Percentiles rank a stretch among this genome's conserved stretches.
These are phyloP conservation scores for Moesziomyces antarcticus DNA, from an alignment of 1,284 basidiomycete genomes.

Conservation along the genomic window DNA sequence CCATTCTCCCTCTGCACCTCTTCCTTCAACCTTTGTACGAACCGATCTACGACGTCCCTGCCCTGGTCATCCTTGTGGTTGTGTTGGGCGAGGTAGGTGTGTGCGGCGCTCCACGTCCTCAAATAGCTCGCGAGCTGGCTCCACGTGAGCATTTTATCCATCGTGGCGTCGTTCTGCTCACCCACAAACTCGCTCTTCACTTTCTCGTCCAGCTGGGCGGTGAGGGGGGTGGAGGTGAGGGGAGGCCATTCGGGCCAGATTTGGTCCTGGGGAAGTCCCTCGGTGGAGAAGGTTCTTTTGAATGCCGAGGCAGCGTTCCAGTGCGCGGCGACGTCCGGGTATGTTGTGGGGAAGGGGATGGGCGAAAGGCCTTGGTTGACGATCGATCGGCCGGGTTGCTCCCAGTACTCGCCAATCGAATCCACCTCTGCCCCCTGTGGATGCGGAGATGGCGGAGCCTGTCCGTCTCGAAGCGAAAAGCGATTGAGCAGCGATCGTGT, in stretches of 20 bases:
- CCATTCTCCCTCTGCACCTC: conserved; percentile 20
- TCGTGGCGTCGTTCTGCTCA: conserved; percentile 21
- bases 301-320: conserved; percentile 33
- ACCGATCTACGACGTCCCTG: conserved; percentile 43
- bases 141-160: conserved; percentile 76
- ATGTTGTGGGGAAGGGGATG: conserved; percentile 74
- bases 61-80: conserved; percentile 70
- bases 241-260: conserved; percentile 35
- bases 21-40: conserved; percentile 14
- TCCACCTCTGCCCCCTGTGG: conserved; percentile 36
- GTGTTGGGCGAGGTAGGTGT: conserved; percentile 76
- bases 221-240: conserved; percentile 6
- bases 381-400: conserved; percentile 81
- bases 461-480: conserved; percentile 71
- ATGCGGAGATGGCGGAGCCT: conserved; percentile 1
- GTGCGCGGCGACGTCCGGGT: conserved; percentile 68
- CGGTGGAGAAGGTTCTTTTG: conserved; percentile 33
- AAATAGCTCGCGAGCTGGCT: conserved; percentile 77
- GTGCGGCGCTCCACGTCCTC: conserved; percentile 78
- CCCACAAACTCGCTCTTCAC: conserved; percentile 11
- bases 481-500: conserved; percentile 74
- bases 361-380: conserved; percentile 78
- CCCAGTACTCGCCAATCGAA: conserved; percentile 80
- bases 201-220: background rate
- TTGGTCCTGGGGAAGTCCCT: conserved; percentile 13